These are phyloP conservation scores for Epichloe aotearoae DNA, from an alignment of 2,329 filamentous ascomycete species.

Conservation along the genomic window DNA sequence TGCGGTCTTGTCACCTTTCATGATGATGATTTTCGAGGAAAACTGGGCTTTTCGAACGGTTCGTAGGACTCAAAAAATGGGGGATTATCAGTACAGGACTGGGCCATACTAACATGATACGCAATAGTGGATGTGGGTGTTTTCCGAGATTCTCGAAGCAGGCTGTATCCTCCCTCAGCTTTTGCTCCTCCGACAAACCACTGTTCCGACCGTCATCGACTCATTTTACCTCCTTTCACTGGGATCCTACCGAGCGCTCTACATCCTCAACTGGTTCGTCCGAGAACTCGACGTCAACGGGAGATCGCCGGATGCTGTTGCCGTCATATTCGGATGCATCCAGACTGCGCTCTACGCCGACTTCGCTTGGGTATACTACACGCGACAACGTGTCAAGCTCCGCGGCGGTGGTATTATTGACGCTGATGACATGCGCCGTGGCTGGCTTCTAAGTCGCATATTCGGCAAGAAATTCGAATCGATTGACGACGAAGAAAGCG, in stretches of 20 bases:
- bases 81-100: neutral
- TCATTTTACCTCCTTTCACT: conserved; percentile 88
- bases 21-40: conserved; percentile 52
- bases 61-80: conserved; percentile 2
- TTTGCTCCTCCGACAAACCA: conserved; percentile 84
- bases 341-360: conserved; percentile 86
- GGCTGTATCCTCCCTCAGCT: conserved; percentile 85
- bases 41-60: conserved; percentile 39
- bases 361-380: conserved; percentile 96
- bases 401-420: conserved; percentile 77
- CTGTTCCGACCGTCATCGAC: conserved; percentile 87
- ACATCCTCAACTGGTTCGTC: conserved; percentile 83
- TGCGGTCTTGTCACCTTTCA: conserved; percentile 55
- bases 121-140: conserved; percentile 66
- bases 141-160: conserved; percentile 85
- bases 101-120: conserved; percentile 2
- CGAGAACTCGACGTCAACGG: conserved; percentile 48
- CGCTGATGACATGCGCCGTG: conserved; percentile 71
- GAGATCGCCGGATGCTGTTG: conserved; percentile 51
- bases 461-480: conserved; percentile 47
- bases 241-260: conserved; percentile 76
- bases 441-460: conserved; percentile 71
- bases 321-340: conserved; percentile 74
- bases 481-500: conserved; percentile 49
- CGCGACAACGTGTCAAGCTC: conserved; percentile 85